Evolutionary conservation across 208 protist genomes (phyloP).

Genomic region (Leishmania major): DNA sequence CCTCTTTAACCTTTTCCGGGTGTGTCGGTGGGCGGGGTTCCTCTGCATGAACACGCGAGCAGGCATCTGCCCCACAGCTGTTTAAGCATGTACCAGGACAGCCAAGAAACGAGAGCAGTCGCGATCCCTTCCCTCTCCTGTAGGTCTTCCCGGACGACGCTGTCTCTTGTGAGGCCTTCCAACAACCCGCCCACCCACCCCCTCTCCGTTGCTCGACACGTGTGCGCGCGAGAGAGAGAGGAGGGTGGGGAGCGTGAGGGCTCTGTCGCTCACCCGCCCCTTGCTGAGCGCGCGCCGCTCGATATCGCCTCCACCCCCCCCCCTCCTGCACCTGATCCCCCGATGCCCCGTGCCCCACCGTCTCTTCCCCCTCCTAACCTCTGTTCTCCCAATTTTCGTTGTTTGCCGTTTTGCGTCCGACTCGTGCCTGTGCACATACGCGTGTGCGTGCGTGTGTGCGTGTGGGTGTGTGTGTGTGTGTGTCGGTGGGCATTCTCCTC

Average conservation of each 20-base stretch:
- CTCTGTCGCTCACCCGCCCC: not conserved
- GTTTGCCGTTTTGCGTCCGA: not conserved
- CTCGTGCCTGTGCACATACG: not conserved
- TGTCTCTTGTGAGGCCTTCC: not conserved
- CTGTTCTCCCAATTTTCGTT: not conserved
- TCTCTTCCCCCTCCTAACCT: not conserved
- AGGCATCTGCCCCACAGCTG: not conserved
- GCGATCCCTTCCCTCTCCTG: not conserved
- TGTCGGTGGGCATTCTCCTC: not conserved
- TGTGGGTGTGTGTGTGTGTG: too few relatives aligned
- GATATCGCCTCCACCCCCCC: not conserved
- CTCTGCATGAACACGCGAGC: not conserved
- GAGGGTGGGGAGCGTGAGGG: not conserved
- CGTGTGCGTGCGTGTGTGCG: not conserved
- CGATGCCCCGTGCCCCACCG: not conserved
- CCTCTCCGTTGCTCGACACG: not conserved
- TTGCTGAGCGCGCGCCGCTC: not conserved
- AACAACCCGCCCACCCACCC: too few relatives aligned
- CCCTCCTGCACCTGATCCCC: not conserved
- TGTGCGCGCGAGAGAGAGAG: not conserved
- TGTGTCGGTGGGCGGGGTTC: not conserved
- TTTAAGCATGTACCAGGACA: not conserved
- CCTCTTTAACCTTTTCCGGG: too few relatives aligned
- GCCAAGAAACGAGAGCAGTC: not conserved
- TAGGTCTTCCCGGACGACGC: not conserved